Percentiles rank a stretch among this genome's conserved stretches.
phyloP scores from a whole-genome alignment of 2,329 filamentous ascomycete species.

The Exophiala calicioides region DNA sequence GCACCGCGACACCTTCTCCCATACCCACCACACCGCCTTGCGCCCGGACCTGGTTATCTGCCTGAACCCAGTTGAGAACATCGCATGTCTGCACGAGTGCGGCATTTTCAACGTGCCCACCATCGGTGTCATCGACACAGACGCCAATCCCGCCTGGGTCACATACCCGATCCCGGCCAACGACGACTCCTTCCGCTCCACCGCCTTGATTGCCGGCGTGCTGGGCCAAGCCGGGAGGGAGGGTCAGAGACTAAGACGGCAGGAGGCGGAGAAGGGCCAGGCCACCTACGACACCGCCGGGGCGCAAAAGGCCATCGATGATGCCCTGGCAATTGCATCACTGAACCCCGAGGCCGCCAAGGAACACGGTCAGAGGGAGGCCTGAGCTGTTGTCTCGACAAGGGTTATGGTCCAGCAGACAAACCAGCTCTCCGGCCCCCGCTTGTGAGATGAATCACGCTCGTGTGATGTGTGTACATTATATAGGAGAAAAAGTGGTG shows the following conservation, averaged over 20 bases:
- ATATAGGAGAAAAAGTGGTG: too few relatives aligned
- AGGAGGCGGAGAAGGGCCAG: slow-evolving; percentile 61
- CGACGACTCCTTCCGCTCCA: slow-evolving; percentile 86
- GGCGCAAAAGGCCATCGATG: slow-evolving; percentile 29
- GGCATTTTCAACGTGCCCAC: slow-evolving; percentile 85
- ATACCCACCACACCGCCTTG: slow-evolving; percentile 65
- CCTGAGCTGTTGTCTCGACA: not conserved
- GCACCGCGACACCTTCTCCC: slow-evolving; percentile 61
- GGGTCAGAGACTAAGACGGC: slow-evolving; percentile 68
- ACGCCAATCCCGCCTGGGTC: slow-evolving; percentile 87
- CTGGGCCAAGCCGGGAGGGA: slow-evolving; percentile 80
- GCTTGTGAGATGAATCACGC: too few relatives aligned
- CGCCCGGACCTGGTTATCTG: slow-evolving; percentile 90
- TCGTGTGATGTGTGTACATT: too few relatives aligned
- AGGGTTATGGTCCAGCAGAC: not conserved
- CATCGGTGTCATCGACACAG: slow-evolving; percentile 91
- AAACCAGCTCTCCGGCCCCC: too few relatives aligned
- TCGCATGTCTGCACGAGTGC: slow-evolving; percentile 86
- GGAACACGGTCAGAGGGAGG: slow-evolving; percentile 1
- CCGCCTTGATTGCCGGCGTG: slow-evolving; percentile 79
- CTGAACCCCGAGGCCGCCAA: slow-evolving; percentile 20
- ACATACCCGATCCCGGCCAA: slow-evolving; percentile 97
- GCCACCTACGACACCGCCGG: slow-evolving; percentile 56
- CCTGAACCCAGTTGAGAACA: slow-evolving; percentile 91
- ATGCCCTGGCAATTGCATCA: slow-evolving; percentile 21